These are phyloP conservation scores for Artemisia argyi DNA, from an alignment of 129 eudicot genomes.

Conservation along the genomic window DNA sequence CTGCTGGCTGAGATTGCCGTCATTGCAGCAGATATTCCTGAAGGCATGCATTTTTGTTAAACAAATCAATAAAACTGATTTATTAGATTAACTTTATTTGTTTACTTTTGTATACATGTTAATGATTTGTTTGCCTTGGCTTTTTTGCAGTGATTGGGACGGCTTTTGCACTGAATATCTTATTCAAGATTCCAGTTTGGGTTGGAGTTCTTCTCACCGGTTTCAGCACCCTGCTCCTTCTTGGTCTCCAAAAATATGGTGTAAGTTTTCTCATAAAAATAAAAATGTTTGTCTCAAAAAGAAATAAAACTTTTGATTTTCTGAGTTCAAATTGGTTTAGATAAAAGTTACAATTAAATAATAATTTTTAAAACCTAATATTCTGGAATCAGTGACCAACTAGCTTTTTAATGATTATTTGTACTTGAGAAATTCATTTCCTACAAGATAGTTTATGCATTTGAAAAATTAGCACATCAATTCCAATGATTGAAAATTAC, in stretches of 20 bases:
- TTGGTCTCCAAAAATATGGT: conserved; percentile 64
- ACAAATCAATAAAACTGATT: too few species aligned
- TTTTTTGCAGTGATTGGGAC: conserved; percentile 53
- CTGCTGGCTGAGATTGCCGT: conserved; percentile 82
- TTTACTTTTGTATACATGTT: neutral
- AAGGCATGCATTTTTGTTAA: conserved; percentile 40
- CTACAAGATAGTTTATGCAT: too few species aligned
- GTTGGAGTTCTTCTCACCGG: conserved; percentile 70
- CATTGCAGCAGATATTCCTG: conserved; percentile 93
- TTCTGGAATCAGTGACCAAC: too few species aligned
- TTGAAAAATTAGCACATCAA: too few species aligned
- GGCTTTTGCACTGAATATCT: conserved; percentile 59
- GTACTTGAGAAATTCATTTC: too few species aligned
- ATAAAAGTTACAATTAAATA: too few species aligned
- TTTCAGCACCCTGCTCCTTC: conserved; percentile 53
- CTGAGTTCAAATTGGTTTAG: too few species aligned
- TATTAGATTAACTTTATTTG: neutral
- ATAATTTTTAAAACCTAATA: too few species aligned
- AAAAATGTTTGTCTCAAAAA: neutral
- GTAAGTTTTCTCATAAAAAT: conserved; percentile 21
- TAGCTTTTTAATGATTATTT: too few species aligned
- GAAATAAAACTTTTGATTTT: too few species aligned
- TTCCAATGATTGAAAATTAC: too few species aligned
- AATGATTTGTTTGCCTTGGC: neutral
- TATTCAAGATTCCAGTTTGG: conserved; percentile 62